phyloP scores from a whole-genome alignment of 768 basidiomycete species.

The Tricholoma saponaceum region DNA sequence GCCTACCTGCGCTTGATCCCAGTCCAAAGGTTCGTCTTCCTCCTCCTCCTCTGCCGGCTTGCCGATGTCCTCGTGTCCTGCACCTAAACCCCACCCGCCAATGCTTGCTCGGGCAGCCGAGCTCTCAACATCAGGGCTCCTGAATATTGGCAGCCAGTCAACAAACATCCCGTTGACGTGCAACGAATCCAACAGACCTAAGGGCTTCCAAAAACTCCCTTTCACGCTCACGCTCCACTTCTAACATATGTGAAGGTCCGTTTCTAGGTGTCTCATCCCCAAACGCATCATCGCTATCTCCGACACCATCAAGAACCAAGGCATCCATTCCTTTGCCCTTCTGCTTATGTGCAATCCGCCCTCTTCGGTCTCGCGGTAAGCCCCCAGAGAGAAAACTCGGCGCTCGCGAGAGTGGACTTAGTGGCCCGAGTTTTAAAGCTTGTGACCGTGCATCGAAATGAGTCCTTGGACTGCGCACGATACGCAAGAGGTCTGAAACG shows the following conservation, averaged over 20 bases:
- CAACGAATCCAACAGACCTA: slow-evolving; percentile 25
- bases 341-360: slow-evolving; percentile 62
- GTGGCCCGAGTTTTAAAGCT: slow-evolving; percentile 18
- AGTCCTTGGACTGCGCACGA: slow-evolving; percentile 52
- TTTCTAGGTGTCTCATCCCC: slow-evolving; percentile 56
- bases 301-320: slow-evolving; percentile 19
- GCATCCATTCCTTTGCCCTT: slow-evolving; percentile 26
- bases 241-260: slow-evolving; percentile 30
- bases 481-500: slow-evolving; percentile 59
- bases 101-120: slow-evolving; percentile 40
- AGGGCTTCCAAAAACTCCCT: slow-evolving; percentile 55
- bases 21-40: slow-evolving; percentile 59
- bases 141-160: slow-evolving; percentile 15
- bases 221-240: slow-evolving; percentile 45
- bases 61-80: slow-evolving; percentile 45
- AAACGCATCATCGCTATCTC: slow-evolving; percentile 33
- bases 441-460: slow-evolving; percentile 29
- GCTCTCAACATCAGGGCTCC: slow-evolving; percentile 50
- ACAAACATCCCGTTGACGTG: not conserved
- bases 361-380: slow-evolving; percentile 72
- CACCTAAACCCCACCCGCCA: slow-evolving; percentile 77
- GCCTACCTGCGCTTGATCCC: slow-evolving; percentile 66
- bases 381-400: slow-evolving; percentile 73
- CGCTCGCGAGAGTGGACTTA: slow-evolving; percentile 32
- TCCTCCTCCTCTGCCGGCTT: slow-evolving; percentile 55